phyloP scores from a whole-genome alignment of 2,329 filamentous ascomycete genomes.

The Fusarium udum region DNA sequence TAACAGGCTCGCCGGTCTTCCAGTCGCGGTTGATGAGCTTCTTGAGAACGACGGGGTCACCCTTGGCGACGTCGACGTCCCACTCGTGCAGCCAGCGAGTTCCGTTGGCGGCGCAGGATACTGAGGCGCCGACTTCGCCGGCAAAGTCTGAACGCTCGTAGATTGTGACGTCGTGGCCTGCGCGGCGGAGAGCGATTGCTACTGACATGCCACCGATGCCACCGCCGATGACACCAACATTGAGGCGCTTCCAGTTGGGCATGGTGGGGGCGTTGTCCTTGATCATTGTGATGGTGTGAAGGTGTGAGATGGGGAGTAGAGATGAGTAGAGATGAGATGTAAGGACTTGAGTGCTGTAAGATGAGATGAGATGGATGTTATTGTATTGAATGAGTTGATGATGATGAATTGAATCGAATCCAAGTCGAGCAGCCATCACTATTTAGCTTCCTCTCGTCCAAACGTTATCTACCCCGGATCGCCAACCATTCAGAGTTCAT shows the following conservation, averaged over 20 bases:
- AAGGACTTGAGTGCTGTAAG: background rate
- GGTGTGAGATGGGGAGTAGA: background rate
- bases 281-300: constrained; percentile 10
- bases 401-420: background rate
- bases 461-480: background rate
- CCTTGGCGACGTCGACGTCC: constrained; percentile 70
- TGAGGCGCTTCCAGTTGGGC: constrained; percentile 56
- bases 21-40: constrained; percentile 76
- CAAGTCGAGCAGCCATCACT: constrained; percentile 15
- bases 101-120: constrained; percentile 75
- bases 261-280: constrained; percentile 23
- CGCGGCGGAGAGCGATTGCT: constrained; percentile 57
- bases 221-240: constrained; percentile 56
- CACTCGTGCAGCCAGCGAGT: constrained; percentile 76
- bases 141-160: constrained; percentile 74
- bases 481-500: constrained; percentile 2
- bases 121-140: constrained; percentile 73
- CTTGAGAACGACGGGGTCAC: constrained; percentile 71
- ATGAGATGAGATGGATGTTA: background rate
- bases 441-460: constrained; percentile 28
- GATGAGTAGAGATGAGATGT: too few species aligned
- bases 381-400: background rate
- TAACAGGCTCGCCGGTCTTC: constrained; percentile 73
- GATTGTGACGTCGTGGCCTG: constrained; percentile 63
- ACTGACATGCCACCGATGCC: constrained; percentile 60